A percentile compares a stretch with the other conserved stretches of the same genome.
Conservation (phyloP, 345 rosid genomes). For the Salix suchowensis region DNA sequence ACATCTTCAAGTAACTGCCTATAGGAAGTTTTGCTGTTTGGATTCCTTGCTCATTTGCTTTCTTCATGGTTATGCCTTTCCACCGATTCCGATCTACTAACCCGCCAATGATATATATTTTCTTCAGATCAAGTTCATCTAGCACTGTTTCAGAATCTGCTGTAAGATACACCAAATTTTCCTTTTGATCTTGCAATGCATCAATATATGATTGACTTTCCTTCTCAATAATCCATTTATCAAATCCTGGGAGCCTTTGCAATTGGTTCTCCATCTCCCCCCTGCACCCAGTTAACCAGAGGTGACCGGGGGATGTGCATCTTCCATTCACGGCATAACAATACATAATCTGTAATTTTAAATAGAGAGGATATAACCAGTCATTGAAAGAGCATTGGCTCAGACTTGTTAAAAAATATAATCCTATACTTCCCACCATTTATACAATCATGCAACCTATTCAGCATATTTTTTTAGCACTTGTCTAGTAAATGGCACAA, state of each 20-base stretch:
- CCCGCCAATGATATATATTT: slow-evolving; percentile 74
- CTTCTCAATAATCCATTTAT: slow-evolving; percentile 89
- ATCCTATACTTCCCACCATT: neutral
- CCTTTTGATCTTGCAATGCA: slow-evolving; percentile 63
- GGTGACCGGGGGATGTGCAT: slow-evolving; percentile 53
- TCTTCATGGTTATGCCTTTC: slow-evolving; percentile 86
- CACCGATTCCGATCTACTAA: slow-evolving; percentile 90
- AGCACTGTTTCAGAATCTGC: slow-evolving; percentile 78
- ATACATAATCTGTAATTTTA: slow-evolving; percentile 66
- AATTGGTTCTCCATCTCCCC: slow-evolving; percentile 68
- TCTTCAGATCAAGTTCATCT: slow-evolving; percentile 55
- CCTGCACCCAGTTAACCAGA: slow-evolving; percentile 81
- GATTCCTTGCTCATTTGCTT: slow-evolving; percentile 86
- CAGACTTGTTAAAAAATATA: neutral
- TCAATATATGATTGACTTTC: slow-evolving; percentile 61
- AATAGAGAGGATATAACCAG: slow-evolving; percentile 4
- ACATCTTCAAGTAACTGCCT: slow-evolving; percentile 84
- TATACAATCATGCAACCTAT: neutral
- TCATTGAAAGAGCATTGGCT: neutral
- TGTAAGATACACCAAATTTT: slow-evolving; percentile 73
- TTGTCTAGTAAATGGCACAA: neutral
- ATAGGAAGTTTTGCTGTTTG: slow-evolving; percentile 86
- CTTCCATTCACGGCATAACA: slow-evolving; percentile 87
- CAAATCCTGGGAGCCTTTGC: slow-evolving; percentile 75
- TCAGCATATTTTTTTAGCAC: neutral